Percentiles rank a stretch among this genome's conserved stretches.
These are phyloP conservation scores for Nicotiana otophora DNA, from an alignment of 257 asterid genomes.

Conservation along the genomic window DNA sequence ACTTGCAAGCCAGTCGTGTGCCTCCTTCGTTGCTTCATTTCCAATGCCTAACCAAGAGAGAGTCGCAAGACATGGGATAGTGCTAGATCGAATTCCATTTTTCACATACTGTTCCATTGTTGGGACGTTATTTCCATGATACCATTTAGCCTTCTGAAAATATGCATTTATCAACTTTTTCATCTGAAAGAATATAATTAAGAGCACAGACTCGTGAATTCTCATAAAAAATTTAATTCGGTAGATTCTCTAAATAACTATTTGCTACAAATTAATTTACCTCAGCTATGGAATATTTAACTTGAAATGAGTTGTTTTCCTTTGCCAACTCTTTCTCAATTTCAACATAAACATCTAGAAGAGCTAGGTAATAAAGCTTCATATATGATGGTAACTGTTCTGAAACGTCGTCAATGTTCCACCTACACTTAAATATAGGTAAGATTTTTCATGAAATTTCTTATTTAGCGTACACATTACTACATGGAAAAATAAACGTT, in stretches of 20 bases:
- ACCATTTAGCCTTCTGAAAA: not conserved
- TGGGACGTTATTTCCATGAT: too few species aligned
- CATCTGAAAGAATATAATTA: constrained; percentile 6
- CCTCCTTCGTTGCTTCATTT: not conserved
- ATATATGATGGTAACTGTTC: constrained; percentile 14
- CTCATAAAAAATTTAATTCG: too few species aligned
- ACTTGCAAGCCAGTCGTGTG: too few species aligned
- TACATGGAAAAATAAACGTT: not conserved
- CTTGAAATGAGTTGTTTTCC: not conserved
- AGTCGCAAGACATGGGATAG: not conserved
- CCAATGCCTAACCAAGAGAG: constrained; percentile 19
- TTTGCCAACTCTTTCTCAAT: constrained; percentile 16
- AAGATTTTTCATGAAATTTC: not conserved
- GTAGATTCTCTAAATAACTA: too few species aligned
- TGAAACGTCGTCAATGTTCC: constrained; percentile 13
- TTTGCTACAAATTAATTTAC: not conserved
- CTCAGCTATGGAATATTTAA: not conserved
- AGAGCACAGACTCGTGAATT: too few species aligned
- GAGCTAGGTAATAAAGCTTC: not conserved
- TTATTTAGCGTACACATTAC: not conserved
- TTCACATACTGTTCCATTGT: constrained; percentile 5
- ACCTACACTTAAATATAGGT: constrained; percentile 1
- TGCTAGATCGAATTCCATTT: not conserved
- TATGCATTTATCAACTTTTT: constrained; percentile 18
- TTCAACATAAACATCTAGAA: constrained; percentile 14